Conservation (phyloP, 2,329 filamentous ascomycete genomes). For the Keithomyces neogunnii region DNA sequence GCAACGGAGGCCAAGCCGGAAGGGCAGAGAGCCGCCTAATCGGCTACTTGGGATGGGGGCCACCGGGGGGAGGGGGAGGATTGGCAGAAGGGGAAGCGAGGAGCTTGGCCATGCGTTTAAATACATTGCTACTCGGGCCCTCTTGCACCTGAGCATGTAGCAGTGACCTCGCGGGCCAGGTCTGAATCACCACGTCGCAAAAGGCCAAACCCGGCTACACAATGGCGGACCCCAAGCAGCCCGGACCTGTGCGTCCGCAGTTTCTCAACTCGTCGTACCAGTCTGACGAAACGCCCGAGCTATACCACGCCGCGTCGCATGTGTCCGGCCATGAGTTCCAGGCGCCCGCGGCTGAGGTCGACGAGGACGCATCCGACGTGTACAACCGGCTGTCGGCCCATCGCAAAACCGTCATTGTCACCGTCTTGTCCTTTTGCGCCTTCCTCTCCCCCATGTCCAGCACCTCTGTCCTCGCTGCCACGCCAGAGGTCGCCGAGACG, state of each 20-base stretch:
- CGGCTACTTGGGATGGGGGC: background rate
- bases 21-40: background rate
- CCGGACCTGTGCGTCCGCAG: background rate
- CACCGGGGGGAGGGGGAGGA: no score
- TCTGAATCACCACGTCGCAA: no score
- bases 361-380: slow-evolving; percentile 35
- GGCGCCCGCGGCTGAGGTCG: slow-evolving; percentile 14
- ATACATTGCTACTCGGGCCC: no score
- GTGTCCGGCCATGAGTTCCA: slow-evolving; percentile 20
- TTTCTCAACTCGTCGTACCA: background rate
- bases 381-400: slow-evolving; percentile 56
- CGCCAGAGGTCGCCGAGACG: slow-evolving; percentile 62
- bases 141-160: no score
- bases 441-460: slow-evolving; percentile 70
- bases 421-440: slow-evolving; percentile 63
- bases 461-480: slow-evolving; percentile 64
- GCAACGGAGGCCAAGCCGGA: background rate
- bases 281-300: background rate
- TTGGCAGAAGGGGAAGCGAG: no score
- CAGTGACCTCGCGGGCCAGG: no score
- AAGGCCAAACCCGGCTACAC: no score
- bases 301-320: slow-evolving; percentile 17
- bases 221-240: background rate
- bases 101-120: no score
- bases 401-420: slow-evolving; percentile 60